These are phyloP conservation scores for Lasiodiplodia citricola DNA, from an alignment of 2,329 filamentous ascomycete genomes.

Conservation along the genomic window DNA sequence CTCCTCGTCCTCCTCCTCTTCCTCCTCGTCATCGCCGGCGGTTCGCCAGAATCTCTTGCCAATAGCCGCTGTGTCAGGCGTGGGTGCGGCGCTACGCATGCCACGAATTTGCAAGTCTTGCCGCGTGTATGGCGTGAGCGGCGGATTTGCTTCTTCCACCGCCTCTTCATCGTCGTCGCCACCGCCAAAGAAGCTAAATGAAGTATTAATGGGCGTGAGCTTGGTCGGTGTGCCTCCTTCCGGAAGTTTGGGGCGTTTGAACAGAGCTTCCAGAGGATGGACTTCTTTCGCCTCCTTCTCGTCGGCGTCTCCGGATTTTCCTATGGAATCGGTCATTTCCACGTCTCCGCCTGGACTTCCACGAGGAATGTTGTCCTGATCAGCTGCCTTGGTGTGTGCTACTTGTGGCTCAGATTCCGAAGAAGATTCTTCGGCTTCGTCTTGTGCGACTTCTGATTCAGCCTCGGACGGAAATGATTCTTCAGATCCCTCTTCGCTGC, in stretches of 20 bases:
- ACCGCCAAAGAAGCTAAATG: slow-evolving; percentile 78
- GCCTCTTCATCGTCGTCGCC: slow-evolving; percentile 32
- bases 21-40: slow-evolving; percentile 51
- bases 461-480: slow-evolving; percentile 31
- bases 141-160: slow-evolving; percentile 51
- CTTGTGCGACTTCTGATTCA: slow-evolving; percentile 30
- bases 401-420: slow-evolving; percentile 31
- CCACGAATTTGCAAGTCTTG: slow-evolving; percentile 77
- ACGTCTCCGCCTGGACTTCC: slow-evolving; percentile 11
- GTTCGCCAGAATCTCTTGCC: slow-evolving; percentile 63
- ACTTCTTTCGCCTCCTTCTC: slow-evolving; percentile 51
- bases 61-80: slow-evolving; percentile 87
- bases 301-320: background rate
- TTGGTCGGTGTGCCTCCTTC: slow-evolving; percentile 44
- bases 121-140: slow-evolving; percentile 83
- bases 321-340: slow-evolving; percentile 23
- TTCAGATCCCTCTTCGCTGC: slow-evolving; percentile 18
- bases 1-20: slow-evolving; percentile 39
- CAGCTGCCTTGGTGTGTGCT: slow-evolving; percentile 27
- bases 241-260: slow-evolving; percentile 69
- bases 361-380: slow-evolving; percentile 27
- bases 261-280: slow-evolving; percentile 90
- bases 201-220: slow-evolving; percentile 56
- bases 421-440: slow-evolving; percentile 29
- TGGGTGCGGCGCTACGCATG: slow-evolving; percentile 87